Evolutionary conservation across 768 basidiomycete species (phyloP).

Genomic region (Cystobasidium onofrii): DNA sequence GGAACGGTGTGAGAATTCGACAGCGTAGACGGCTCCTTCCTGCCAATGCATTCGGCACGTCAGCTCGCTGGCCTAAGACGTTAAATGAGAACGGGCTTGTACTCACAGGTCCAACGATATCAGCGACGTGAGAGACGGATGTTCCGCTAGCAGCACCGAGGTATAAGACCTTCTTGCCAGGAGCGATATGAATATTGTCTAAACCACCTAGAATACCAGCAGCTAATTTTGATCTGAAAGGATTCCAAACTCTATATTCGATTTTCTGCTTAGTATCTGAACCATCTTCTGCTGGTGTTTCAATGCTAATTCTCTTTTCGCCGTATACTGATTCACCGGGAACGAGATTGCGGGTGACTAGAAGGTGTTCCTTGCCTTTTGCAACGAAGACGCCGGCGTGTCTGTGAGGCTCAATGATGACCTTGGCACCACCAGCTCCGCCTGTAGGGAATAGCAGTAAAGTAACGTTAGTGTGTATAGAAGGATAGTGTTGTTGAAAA

Average conservation of each 20-base stretch:
- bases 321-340: conserved; percentile 98
- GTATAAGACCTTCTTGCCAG: conserved; percentile 93
- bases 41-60: conserved; percentile 42
- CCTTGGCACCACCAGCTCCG: conserved; percentile 56
- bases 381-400: conserved; percentile 94
- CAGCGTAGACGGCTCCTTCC: conserved; percentile 96
- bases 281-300: conserved; percentile 57
- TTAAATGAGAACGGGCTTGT: conserved; percentile 34
- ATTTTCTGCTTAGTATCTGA: conserved; percentile 52
- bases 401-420: conserved; percentile 87
- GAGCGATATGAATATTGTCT: conserved; percentile 83
- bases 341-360: conserved; percentile 95
- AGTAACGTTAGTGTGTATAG: conserved; percentile 8
- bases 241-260: conserved; percentile 99
- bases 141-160: conserved; percentile 97
- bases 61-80: neutral
- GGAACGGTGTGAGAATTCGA: conserved; percentile 92
- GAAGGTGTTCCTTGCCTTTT: conserved; percentile 83
- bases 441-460: conserved; percentile 43
- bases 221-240: conserved; percentile 91
- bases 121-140: conserved; percentile 95
- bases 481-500: neutral
- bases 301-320: conserved; percentile 90
- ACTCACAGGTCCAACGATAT: conserved; percentile 89
- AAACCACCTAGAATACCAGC: conserved; percentile 93